Percentiles rank a stretch among this genome's conserved stretches.
These are phyloP conservation scores for Aristolochia contorta DNA, from an alignment of 164 flowering plant genomes.

Conservation along the genomic window DNA sequence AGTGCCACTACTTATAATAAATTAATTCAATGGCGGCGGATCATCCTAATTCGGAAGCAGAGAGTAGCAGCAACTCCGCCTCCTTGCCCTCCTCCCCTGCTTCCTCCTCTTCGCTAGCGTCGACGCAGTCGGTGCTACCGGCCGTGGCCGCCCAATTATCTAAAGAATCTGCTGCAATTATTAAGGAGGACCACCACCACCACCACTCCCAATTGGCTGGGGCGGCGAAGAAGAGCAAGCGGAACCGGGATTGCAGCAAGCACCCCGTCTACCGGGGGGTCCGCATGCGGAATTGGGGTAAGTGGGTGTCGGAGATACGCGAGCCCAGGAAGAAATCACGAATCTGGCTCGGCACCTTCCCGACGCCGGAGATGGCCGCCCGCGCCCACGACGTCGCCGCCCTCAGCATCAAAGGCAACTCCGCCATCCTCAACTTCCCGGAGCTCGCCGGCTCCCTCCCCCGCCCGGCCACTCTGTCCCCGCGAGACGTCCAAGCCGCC, in stretches of 20 bases:
- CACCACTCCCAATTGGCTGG: too few species aligned
- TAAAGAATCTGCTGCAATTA: too few species aligned
- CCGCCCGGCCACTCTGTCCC: constrained; percentile 43
- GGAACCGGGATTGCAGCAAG: constrained; percentile 25
- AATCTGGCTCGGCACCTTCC: constrained; percentile 83
- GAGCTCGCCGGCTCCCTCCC: constrained; percentile 46
- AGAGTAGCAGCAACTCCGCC: constrained; percentile 28
- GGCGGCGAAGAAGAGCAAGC: constrained; percentile 11
- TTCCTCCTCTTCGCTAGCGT: constrained; percentile 5
- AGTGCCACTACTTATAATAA: too few species aligned
- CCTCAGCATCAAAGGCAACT: constrained; percentile 51
- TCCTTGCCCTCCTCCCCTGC: constrained; percentile 17
- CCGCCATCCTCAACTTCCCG: constrained; percentile 71
- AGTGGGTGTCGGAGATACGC: constrained; percentile 92
- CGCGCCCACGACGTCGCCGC: constrained; percentile 87
- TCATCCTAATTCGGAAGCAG: constrained; percentile 17
- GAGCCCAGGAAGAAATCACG: constrained; percentile 80
- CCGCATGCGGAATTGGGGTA: constrained; percentile 80
- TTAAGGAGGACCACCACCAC: too few species aligned
- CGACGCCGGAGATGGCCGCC: constrained; percentile 84
- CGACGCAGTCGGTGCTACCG: too few species aligned
- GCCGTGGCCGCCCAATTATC: not conserved
- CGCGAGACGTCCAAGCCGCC: constrained; percentile 63
- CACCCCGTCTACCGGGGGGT: constrained; percentile 75
- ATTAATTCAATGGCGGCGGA: constrained; percentile 8